Percentiles rank a stretch among this genome's conserved stretches.
Conservation (phyloP, 108 stramenopile species). For the Nitzschia sp. region DNA sequence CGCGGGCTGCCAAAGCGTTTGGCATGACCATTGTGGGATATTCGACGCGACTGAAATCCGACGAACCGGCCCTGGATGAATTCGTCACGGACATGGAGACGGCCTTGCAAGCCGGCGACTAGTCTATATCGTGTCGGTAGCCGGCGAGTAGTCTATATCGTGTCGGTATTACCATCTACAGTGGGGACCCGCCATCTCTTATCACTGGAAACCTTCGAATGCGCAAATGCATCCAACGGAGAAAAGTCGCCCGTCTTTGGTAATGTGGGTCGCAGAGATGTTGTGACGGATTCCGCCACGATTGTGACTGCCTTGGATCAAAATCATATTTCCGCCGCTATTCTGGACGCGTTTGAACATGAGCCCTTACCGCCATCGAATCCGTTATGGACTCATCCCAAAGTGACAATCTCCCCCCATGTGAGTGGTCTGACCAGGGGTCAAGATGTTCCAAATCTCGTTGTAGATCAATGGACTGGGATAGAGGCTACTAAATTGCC, state of each 20-base stretch:
- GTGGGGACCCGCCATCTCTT: slow-evolving; percentile 39
- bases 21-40: slow-evolving; percentile 48
- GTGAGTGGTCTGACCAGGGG: slow-evolving; percentile 41
- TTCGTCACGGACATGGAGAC: slow-evolving; percentile 33
- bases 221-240: slow-evolving; percentile 43
- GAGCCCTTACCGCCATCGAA: slow-evolving; percentile 46
- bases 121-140: no score
- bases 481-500: no score
- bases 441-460: slow-evolving; percentile 40
- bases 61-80: slow-evolving; percentile 8
- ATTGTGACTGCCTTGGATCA: slow-evolving; percentile 41
- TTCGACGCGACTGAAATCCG: background rate
- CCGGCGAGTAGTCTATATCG: no score
- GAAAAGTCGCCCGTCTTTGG: slow-evolving; percentile 48
- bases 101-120: slow-evolving; percentile 41
- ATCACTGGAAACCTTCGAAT: background rate
- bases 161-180: slow-evolving; percentile 54
- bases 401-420: slow-evolving; percentile 50
- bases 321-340: slow-evolving; percentile 45
- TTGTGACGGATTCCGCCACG: slow-evolving; percentile 33
- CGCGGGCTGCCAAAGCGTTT: slow-evolving; percentile 38
- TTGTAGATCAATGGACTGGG: slow-evolving; percentile 42
- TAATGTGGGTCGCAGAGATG: slow-evolving; percentile 56
- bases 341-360: slow-evolving; percentile 48
- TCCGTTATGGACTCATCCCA: slow-evolving; percentile 37